Base-by-base conservation (phyloP, 2,329 filamentous ascomycete genomes). In the Macrophomina pseudophaseolina region DNA sequence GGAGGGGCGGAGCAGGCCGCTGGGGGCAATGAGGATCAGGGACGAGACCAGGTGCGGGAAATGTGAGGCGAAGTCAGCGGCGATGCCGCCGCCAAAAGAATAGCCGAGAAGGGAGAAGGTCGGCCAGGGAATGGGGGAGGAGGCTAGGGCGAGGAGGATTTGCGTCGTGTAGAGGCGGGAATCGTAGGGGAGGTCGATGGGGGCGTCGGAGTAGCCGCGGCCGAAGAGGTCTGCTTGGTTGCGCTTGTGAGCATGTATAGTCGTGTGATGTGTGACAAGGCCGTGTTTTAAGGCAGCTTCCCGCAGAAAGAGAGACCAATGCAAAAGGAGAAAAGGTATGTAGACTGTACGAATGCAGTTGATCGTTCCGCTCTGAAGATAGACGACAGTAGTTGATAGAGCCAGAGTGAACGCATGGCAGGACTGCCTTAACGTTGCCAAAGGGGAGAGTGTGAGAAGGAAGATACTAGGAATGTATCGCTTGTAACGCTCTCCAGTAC, bases 81-180 rank as follows among this genome's bases (percentile, higher is more conserved):
- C 85, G 48, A 96, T 85, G 14, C 90, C 91, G 42, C 92, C 93
- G 53, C 93, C 92, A 0, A 97, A 83, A 0, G 90, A 93, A 76
- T 95, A 96, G 1, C 92, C 93, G 3, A 93, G 79, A 5, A 96
- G 80, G 68, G 88, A 87, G 76, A 95, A 94, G 63, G 82, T 83
- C 0, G 87, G 89, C 91, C 91, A 93, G 14, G 87, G 71, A 2
- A 94, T 79, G 0, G 87, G 83, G 1, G 91, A 93, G 1, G 91
- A 93, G 32, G 87, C 84, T 11, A 94, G 80, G 14, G 85, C 90
- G 33, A 91, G 84, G 48, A 93, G 83, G 65, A 93, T 88, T 76
- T 94, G 91, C 3, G 88, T 85, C 3, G 86, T 84, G 79, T 92
- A 95, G 7, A 96, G 86, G 14, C 87, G 84, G n/a, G 87, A 84